phyloP scores from a whole-genome alignment of 805 yeast species.

The Barnettozyma sp. region DNA sequence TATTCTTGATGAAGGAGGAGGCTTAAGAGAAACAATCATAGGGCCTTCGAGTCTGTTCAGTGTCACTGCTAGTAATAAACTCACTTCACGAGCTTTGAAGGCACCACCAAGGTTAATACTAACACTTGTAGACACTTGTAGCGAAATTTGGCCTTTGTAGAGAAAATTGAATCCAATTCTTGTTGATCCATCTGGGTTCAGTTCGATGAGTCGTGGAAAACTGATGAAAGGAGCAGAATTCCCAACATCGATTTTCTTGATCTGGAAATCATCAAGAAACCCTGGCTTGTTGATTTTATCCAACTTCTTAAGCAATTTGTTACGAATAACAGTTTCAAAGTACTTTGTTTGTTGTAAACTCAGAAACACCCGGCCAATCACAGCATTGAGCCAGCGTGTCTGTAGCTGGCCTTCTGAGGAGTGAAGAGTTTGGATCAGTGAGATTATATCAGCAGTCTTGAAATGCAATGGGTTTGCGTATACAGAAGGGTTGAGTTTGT shows the following conservation, averaged over 20 bases:
- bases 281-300: constrained; percentile 81
- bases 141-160: constrained; percentile 69
- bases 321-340: constrained; percentile 50
- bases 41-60: constrained; percentile 69
- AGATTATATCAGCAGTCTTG: constrained; percentile 62
- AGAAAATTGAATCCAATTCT: constrained; percentile 52
- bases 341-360: constrained; percentile 66
- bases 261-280: constrained; percentile 74
- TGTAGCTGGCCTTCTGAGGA: constrained; percentile 79
- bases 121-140: constrained; percentile 76
- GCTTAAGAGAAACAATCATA: constrained; percentile 60
- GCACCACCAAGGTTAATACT: constrained; percentile 69
- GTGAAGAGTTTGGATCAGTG: constrained; percentile 67
- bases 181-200: constrained; percentile 76
- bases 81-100: constrained; percentile 67
- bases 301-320: constrained; percentile 62
- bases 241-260: constrained; percentile 70
- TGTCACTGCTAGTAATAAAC: constrained; percentile 62
- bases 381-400: constrained; percentile 86
- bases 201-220: constrained; percentile 56
- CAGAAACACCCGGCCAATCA: constrained; percentile 76
- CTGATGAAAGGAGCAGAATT: constrained; percentile 74
- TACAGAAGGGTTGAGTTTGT: constrained; percentile 46
- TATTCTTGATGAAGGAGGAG: constrained; percentile 83
- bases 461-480: constrained; percentile 72